phyloP scores from a whole-genome alignment of 2,329 filamentous ascomycete species.

The Ceratocystis albifundus region DNA sequence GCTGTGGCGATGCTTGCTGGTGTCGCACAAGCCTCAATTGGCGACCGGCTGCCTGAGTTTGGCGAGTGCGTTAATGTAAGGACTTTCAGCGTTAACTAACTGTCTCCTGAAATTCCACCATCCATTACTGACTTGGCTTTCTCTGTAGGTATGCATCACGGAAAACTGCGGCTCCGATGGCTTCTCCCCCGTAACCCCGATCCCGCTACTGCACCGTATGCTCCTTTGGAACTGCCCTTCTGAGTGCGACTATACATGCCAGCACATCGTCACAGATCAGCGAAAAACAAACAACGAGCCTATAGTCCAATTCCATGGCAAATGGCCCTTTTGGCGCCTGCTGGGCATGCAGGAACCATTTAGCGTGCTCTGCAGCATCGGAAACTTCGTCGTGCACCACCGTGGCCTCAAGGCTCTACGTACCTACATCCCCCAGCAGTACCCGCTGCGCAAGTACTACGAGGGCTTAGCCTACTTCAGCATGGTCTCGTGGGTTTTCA shows the following conservation, averaged over 20 bases:
- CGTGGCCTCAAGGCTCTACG: constrained; percentile 62
- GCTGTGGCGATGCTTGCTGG: constrained; percentile 22
- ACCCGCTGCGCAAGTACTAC: constrained; percentile 72
- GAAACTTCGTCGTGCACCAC: constrained; percentile 81
- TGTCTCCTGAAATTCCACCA: background rate
- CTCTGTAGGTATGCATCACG: constrained; percentile 56
- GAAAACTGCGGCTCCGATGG: constrained; percentile 63
- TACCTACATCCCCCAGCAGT: constrained; percentile 56
- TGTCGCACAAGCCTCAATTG: constrained; percentile 57
- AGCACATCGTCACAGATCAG: constrained; percentile 72
- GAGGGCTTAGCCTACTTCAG: constrained; percentile 68
- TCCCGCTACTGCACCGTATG: constrained; percentile 71
- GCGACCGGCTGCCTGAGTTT: constrained; percentile 81
- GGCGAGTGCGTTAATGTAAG: constrained; percentile 68
- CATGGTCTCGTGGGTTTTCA: constrained; percentile 73
- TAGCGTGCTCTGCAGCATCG: constrained; percentile 80
- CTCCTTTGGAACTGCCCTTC: constrained; percentile 84
- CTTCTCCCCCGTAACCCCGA: constrained; percentile 37
- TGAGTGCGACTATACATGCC: constrained; percentile 97
- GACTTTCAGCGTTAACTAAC: background rate
- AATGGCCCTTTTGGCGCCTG: constrained; percentile 92
- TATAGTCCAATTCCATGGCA: constrained; percentile 89
- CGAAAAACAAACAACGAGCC: constrained; percentile 55
- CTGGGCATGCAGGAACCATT: constrained; percentile 91
- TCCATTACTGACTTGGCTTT: constrained; percentile 3